These are phyloP conservation scores for Bidens hawaiensis DNA, from an alignment of 140 eudicot genomes.

Conservation along the genomic window DNA sequence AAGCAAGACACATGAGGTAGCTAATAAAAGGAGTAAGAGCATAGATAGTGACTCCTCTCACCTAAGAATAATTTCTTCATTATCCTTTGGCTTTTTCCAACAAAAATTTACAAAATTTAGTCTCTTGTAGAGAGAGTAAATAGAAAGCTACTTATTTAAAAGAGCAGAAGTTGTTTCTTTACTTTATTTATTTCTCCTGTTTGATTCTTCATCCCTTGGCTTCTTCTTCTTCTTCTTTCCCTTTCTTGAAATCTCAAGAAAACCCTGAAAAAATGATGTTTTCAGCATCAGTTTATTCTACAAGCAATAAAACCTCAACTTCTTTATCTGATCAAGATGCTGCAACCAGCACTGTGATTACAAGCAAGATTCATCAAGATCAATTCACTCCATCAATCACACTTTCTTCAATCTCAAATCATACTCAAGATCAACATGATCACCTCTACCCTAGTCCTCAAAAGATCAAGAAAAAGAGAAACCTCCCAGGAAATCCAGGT, in stretches of 20 bases:
- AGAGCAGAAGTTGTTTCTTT: constrained; percentile 26
- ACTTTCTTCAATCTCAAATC: constrained; percentile 22
- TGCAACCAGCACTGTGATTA: constrained; percentile 27
- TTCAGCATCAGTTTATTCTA: constrained; percentile 34
- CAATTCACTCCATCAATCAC: constrained; percentile 36
- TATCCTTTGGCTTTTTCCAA: constrained; percentile 5
- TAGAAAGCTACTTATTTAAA: constrained; percentile 35
- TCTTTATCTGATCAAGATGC: constrained; percentile 55
- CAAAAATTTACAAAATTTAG: not conserved
- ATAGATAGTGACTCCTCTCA: constrained; percentile 29
- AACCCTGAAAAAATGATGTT: constrained; percentile 41
- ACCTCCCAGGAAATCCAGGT: constrained; percentile 72
- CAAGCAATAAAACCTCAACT: constrained; percentile 38
- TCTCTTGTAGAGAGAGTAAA: constrained; percentile 16
- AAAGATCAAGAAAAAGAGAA: constrained; percentile 64
- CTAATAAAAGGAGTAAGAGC: constrained; percentile 27
- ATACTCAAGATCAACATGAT: constrained; percentile 27
- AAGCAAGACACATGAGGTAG: constrained; percentile 28
- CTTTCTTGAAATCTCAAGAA: constrained; percentile 22
- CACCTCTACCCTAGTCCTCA: constrained; percentile 29
- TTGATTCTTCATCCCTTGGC: constrained; percentile 43
- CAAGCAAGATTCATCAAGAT: constrained; percentile 35
- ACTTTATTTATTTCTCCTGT: constrained; percentile 19
- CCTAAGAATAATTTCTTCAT: constrained; percentile 27
- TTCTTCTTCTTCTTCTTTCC: constrained; percentile 31